Base-by-base conservation (phyloP, 1,139 yeast species). In the Nakaseomyces sp. region DNA sequence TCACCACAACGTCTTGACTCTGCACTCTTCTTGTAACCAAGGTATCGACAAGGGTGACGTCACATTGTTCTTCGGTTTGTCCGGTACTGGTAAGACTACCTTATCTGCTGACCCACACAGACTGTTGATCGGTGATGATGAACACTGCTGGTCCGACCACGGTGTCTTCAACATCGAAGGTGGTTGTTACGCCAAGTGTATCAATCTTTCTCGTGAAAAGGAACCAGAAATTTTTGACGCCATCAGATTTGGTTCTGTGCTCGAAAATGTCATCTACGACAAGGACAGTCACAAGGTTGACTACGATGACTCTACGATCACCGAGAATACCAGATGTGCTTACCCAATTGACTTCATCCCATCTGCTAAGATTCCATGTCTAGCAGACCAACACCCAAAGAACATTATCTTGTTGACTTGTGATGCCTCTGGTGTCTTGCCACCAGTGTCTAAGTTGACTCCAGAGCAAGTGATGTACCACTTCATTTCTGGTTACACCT, bases 161-260 rank as follows among this genome's bases (percentile, higher is more conserved):
- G 98, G 98, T 72, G 96, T 91, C 50, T 91, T 91, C 81, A 91
- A 91, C 79, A 89, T 91, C 63, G 98, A 91, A 73, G 98, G 98
- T 70, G 98, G 98, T 54, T 91, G 98, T 74, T 91, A 91, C 74
- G 97, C 97, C 64, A 91, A 91, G 72, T 89, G 97, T 73, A 74
- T 91, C 57, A 96, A 88, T 62, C 76, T 91, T 56, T 73, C 89
- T 46, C 82, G 74, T 52, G 96, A 87, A 71, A 89, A 84, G 71
- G 98, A 91, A 73, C 98, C 98, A 45, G 98, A 91, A 71, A 91
- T 91, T 66, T 91, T 80, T 78, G 80, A 87, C 70, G 93, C 98
- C 43, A 86, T 91, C 69, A 83, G 76, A 68, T 91, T 87, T 61
- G 98, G 98, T 60, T 76, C 97, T 36, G 89, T 91, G 43, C 75